Percentiles rank a stretch among this genome's conserved stretches.
Evolutionary conservation across 2,329 filamentous ascomycete species (phyloP).

Genomic region (Hawksworthiomyces lignivorus): DNA sequence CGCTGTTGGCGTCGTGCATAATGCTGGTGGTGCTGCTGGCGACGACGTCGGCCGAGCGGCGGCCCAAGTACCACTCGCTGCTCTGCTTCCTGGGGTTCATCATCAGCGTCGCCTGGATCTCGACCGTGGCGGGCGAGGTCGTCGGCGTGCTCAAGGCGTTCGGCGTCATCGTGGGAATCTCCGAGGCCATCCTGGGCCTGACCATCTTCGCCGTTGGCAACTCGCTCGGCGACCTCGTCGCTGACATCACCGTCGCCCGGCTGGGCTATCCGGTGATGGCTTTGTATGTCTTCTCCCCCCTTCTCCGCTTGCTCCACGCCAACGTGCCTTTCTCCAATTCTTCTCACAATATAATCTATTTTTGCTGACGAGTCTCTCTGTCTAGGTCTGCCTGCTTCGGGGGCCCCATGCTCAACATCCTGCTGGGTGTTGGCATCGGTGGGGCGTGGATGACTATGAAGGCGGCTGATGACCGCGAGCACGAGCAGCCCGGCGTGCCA

Average conservation of each 20-base stretch:
- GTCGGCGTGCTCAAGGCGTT: conserved; percentile 90
- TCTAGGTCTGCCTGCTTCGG: conserved; percentile 81
- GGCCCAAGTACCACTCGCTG: conserved; percentile 66
- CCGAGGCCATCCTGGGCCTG: conserved; percentile 86
- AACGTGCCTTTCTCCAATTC: too few relatives aligned
- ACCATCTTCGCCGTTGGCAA: conserved; percentile 97
- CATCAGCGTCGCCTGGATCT: conserved; percentile 93
- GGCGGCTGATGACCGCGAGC: conserved; percentile 56
- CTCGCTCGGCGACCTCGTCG: conserved; percentile 86
- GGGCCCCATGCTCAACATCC: conserved; percentile 96
- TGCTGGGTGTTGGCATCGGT: conserved; percentile 87
- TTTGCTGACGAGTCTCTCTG: conserved; percentile 2
- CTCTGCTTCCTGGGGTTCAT: conserved; percentile 86
- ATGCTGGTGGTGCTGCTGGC: conserved; percentile 59
- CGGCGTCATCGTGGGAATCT: conserved; percentile 86
- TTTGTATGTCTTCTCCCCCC: conserved; percentile 36
- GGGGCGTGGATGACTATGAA: conserved; percentile 81
- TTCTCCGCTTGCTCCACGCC: too few relatives aligned
- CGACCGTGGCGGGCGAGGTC: conserved; percentile 89
- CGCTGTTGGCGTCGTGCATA: conserved; percentile 61
- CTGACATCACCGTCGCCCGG: conserved; percentile 86
- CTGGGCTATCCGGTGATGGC: conserved; percentile 97
- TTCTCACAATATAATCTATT: too few relatives aligned
- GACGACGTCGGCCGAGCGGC: conserved; percentile 58
- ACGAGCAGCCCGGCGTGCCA: conserved; percentile 57